Conservation (phyloP, 139 green algal species). For the Coelastrella sp. region DNA sequence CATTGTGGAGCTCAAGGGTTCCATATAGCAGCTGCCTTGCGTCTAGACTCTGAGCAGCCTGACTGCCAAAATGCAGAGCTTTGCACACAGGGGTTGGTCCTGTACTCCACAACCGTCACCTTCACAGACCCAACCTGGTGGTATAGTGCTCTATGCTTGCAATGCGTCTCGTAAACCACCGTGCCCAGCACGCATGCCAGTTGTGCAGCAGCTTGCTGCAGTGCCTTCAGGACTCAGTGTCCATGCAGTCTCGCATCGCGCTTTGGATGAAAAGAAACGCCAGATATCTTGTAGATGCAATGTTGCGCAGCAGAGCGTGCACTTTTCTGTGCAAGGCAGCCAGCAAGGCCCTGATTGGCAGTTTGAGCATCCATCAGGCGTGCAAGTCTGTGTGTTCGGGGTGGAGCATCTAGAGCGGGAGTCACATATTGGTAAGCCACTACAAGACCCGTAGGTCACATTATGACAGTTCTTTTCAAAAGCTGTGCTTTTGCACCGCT, state of each 20-base stretch:
- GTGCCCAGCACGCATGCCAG: neutral
- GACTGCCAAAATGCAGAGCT: neutral
- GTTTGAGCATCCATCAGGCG: constrained; percentile 23
- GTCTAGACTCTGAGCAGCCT: too few relatives aligned
- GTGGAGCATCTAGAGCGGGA: constrained; percentile 56
- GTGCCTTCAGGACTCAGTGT: neutral
- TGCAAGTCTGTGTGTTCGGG: constrained; percentile 59
- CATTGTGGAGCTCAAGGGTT: too few relatives aligned
- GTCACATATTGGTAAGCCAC: constrained; percentile 57
- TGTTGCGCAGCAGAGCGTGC: neutral
- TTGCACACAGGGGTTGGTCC: neutral
- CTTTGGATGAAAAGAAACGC: too few relatives aligned
- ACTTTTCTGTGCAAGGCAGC: neutral
- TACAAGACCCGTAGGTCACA: too few relatives aligned
- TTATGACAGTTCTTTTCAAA: too few relatives aligned
- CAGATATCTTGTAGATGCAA: neutral
- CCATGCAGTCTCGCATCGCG: too few relatives aligned
- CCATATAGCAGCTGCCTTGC: too few relatives aligned
- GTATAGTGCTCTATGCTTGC: too few relatives aligned
- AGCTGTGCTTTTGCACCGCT: too few relatives aligned
- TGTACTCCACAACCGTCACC: too few relatives aligned
- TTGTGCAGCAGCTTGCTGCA: neutral
- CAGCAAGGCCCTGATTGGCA: constrained; percentile 3
- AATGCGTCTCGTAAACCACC: too few relatives aligned
- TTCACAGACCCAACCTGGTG: too few relatives aligned